These are phyloP conservation scores for Endocladia muricata DNA, from an alignment of 31 red algal species.

Conservation along the genomic window DNA sequence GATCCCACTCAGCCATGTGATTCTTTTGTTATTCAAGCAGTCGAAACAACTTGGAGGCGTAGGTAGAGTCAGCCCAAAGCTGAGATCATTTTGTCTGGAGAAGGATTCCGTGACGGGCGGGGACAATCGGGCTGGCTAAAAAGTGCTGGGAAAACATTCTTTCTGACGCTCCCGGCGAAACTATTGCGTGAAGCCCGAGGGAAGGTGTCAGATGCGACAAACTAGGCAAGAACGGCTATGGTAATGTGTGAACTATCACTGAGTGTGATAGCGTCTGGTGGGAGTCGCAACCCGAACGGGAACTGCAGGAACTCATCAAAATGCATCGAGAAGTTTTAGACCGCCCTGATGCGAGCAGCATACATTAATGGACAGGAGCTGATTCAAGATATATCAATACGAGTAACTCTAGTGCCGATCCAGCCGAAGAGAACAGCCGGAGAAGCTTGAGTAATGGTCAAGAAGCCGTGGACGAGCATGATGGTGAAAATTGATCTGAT, in stretches of 20 bases:
- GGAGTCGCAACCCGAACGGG: background rate
- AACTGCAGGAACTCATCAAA: slow-evolving; percentile 10
- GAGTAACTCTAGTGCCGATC: background rate
- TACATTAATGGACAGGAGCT: background rate
- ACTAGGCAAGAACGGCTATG: slow-evolving; percentile 33
- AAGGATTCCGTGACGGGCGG: background rate
- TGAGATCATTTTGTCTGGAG: background rate
- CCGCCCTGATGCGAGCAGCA: background rate
- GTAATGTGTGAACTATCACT: slow-evolving; percentile 1
- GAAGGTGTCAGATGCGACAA: slow-evolving; percentile 13
- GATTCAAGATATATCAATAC: background rate
- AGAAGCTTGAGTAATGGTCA: background rate
- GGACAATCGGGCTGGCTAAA: background rate
- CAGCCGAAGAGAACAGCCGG: background rate
- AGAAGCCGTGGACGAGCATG: background rate
- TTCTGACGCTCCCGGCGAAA: slow-evolving; percentile 4
- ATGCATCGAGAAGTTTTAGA: slow-evolving; percentile 16
- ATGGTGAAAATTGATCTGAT: too few species aligned
- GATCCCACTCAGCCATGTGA: slow-evolving; percentile 30
- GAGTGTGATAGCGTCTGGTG: background rate
- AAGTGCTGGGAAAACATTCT: slow-evolving; percentile 45
- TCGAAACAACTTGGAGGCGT: slow-evolving; percentile 7
- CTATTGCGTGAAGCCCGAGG: background rate
- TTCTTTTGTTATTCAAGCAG: slow-evolving; percentile 45
- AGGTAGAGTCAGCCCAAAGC: slow-evolving; percentile 14